Conservation (phyloP, 768 basidiomycete species). For the Trametes elegans region DNA sequence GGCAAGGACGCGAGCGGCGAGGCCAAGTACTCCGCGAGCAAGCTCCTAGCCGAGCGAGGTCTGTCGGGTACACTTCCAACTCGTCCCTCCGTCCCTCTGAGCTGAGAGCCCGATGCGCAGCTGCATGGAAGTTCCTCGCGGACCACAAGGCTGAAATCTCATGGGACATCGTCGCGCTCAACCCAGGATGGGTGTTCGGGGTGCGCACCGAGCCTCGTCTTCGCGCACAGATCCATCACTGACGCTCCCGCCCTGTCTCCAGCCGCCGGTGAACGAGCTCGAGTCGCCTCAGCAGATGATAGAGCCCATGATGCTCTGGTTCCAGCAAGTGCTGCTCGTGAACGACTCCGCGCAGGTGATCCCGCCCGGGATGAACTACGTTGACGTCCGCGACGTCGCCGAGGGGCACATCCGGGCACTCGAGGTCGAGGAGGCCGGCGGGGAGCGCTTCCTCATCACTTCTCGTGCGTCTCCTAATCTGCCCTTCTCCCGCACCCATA, state of each 20-base stretch:
- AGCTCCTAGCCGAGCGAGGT: conserved; percentile 54
- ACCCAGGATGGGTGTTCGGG: conserved; percentile 43
- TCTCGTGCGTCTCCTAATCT: background rate
- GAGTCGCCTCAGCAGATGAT: background rate
- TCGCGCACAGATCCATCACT: background rate
- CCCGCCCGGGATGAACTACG: conserved; percentile 1
- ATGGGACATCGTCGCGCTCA: conserved; percentile 36
- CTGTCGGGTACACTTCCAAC: background rate
- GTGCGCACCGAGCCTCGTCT: background rate
- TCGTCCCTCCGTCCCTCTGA: background rate
- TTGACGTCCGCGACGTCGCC: conserved; percentile 56
- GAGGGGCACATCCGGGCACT: conserved; percentile 51
- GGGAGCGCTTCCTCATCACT: conserved; percentile 49
- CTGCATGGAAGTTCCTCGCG: conserved; percentile 50
- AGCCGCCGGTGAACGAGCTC: background rate
- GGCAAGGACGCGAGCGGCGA: conserved; percentile 41
- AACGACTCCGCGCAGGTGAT: background rate
- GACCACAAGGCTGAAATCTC: conserved; percentile 39
- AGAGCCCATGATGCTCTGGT: background rate
- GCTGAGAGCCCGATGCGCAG: conserved; percentile 10
- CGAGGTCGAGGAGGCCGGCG: conserved; percentile 47
- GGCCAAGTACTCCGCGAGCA: conserved; percentile 53
- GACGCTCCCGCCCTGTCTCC: background rate
- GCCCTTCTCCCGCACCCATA: background rate
- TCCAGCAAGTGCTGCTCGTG: background rate